A percentile compares a stretch with the other conserved stretches of the same genome.
These are phyloP conservation scores for Podosphaera fusca DNA, from an alignment of 2,329 filamentous ascomycete species.

Conservation along the genomic window DNA sequence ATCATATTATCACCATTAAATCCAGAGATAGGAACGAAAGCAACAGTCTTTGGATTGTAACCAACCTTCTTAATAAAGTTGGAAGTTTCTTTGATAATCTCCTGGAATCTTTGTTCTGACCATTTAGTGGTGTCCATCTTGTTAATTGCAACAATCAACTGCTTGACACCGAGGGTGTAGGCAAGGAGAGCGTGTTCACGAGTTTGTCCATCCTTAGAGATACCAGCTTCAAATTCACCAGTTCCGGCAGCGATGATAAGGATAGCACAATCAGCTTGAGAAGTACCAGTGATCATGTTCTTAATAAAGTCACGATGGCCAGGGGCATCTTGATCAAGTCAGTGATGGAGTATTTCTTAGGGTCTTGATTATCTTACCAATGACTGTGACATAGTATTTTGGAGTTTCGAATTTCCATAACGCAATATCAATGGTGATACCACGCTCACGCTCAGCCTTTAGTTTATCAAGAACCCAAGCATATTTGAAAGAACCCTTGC, in stretches of 20 bases:
- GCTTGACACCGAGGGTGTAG: slow-evolving; percentile 98
- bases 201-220: slow-evolving; percentile 99
- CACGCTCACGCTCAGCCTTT: slow-evolving; percentile 99
- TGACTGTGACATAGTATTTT: slow-evolving; percentile 96
- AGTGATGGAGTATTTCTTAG: not conserved
- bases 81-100: slow-evolving; percentile 99
- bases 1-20: slow-evolving; percentile 99
- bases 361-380: slow-evolving; percentile 37
- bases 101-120: slow-evolving; percentile 86
- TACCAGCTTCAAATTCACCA: slow-evolving; percentile 99
- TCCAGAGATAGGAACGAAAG: slow-evolving; percentile 98
- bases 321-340: slow-evolving; percentile 53
- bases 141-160: slow-evolving; percentile 99
- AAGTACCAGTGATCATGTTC: slow-evolving; percentile 99
- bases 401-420: slow-evolving; percentile 99
- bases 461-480: slow-evolving; percentile 99
- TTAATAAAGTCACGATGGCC: slow-evolving; percentile 99
- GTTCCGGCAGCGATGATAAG: slow-evolving; percentile 99
- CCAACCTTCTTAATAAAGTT: slow-evolving; percentile 99
- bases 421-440: slow-evolving; percentile 99
- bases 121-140: slow-evolving; percentile 99
- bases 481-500: slow-evolving; percentile 99
- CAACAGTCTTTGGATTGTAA: slow-evolving; percentile 97
- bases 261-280: slow-evolving; percentile 98
- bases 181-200: slow-evolving; percentile 99